These are phyloP conservation scores for Exobasidium rhododendri DNA, from an alignment of 1,284 basidiomycete genomes.

Conservation along the genomic window DNA sequence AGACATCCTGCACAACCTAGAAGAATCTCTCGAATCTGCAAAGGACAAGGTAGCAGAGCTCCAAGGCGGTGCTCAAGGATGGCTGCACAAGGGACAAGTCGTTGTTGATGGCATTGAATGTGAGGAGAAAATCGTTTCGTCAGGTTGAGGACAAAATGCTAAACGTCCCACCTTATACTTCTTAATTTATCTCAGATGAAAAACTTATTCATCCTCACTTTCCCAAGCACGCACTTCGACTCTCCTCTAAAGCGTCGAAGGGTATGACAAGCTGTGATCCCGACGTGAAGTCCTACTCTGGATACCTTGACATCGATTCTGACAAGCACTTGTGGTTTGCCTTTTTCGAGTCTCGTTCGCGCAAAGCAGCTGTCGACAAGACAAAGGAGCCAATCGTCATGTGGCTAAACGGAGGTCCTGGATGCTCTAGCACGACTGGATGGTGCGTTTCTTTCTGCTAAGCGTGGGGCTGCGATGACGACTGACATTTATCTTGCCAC, in stretches of 20 bases:
- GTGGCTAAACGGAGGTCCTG: constrained; percentile 85
- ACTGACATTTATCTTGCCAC: neutral
- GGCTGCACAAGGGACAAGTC: constrained; percentile 55
- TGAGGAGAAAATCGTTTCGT: constrained; percentile 11
- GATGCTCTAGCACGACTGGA: constrained; percentile 45
- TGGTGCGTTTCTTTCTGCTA: too few species aligned
- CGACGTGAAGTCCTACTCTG: constrained; percentile 75
- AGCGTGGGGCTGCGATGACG: neutral
- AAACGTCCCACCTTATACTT: neutral
- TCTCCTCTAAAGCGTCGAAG: constrained; percentile 50
- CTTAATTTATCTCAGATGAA: constrained; percentile 61
- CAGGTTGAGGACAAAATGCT: neutral
- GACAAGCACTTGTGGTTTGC: constrained; percentile 85
- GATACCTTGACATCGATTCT: constrained; percentile 78
- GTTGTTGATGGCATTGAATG: constrained; percentile 42
- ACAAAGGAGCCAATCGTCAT: constrained; percentile 74
- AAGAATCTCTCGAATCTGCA: constrained; percentile 58
- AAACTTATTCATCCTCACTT: constrained; percentile 71
- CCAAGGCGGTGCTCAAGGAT: constrained; percentile 27
- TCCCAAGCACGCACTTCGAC: constrained; percentile 66
- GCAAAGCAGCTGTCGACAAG: constrained; percentile 57
- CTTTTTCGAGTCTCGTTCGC: constrained; percentile 75
- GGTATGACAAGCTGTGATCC: constrained; percentile 67
- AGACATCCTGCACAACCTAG: constrained; percentile 25
- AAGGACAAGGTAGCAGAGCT: constrained; percentile 55